A percentile compares a stretch with the other conserved stretches of the same genome.
phyloP scores from a whole-genome alignment of 1,284 basidiomycete genomes.

The Neotropicomus parvogracilis region DNA sequence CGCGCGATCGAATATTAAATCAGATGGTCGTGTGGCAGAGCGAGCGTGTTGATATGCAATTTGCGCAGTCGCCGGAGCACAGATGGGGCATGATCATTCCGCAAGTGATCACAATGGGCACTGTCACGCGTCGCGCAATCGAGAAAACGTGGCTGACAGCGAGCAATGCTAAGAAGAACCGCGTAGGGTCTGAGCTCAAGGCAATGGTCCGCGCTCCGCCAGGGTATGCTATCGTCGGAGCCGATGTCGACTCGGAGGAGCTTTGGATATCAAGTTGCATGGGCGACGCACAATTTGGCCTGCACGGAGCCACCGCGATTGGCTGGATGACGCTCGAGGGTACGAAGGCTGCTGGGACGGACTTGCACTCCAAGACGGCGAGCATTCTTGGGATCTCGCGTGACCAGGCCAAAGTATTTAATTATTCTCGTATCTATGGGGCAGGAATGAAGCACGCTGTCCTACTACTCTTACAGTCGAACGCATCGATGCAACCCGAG shows the following conservation, averaged over 20 bases:
- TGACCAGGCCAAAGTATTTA: conserved; percentile 98
- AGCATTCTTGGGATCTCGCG: conserved; percentile 90
- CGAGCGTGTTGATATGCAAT: conserved; percentile 45
- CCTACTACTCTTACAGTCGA: conserved; percentile 85
- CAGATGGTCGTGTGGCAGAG: conserved; percentile 92
- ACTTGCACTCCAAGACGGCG: conserved; percentile 96
- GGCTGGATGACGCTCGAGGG: conserved; percentile 99
- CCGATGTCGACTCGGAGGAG: conserved; percentile 98
- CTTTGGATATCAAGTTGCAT: conserved; percentile 99
- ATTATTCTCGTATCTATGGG: conserved; percentile 98
- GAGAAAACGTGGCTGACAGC: conserved; percentile 99
- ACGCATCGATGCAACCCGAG: conserved; percentile 74
- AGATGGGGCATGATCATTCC: conserved; percentile 92
- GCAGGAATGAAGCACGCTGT: conserved; percentile 95
- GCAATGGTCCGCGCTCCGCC: conserved; percentile 94
- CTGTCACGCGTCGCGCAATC: conserved; percentile 94
- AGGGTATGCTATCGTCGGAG: conserved; percentile 94
- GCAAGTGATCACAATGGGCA: conserved; percentile 97
- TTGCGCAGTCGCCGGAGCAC: conserved; percentile 35
- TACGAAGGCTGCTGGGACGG: conserved; percentile 94
- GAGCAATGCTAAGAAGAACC: conserved; percentile 96
- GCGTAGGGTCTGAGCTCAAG: conserved; percentile 96
- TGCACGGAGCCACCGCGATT: conserved; percentile 95
- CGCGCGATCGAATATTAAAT: conserved; percentile 86
- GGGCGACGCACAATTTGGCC: conserved; percentile 96